Conservation (phyloP, 352 stramenopile genomes). For the Phytophthora megakarya region DNA sequence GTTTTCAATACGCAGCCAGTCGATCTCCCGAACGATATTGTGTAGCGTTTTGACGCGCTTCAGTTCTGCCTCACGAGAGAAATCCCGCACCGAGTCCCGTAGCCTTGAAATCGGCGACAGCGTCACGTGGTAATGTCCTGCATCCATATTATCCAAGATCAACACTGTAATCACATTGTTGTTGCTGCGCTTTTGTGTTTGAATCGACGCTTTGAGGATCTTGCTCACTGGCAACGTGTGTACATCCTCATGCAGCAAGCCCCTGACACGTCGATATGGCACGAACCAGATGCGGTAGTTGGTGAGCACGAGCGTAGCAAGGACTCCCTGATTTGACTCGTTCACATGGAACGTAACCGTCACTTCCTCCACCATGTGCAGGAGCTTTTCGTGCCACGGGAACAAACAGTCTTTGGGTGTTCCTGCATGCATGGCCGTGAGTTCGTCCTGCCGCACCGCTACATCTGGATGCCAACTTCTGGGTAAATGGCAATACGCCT, state of each 20-base stretch:
- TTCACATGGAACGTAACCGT: slow-evolving; percentile 90
- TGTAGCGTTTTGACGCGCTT: slow-evolving; percentile 83
- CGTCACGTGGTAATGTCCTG: slow-evolving; percentile 86
- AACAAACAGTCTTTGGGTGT: slow-evolving; percentile 79
- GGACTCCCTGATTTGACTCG: slow-evolving; percentile 82
- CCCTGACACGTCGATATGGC: slow-evolving; percentile 74
- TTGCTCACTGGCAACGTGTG: slow-evolving; percentile 83
- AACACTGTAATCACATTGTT: slow-evolving; percentile 76
- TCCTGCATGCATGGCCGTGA: slow-evolving; percentile 64
- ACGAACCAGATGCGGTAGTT: slow-evolving; percentile 90
- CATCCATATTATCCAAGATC: slow-evolving; percentile 86
- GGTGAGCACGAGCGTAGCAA: slow-evolving; percentile 78
- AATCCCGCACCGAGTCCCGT: slow-evolving; percentile 70
- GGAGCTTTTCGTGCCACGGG: slow-evolving; percentile 81
- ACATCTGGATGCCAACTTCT: slow-evolving; percentile 83
- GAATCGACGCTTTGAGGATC: slow-evolving; percentile 77
- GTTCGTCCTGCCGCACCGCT: slow-evolving; percentile 64
- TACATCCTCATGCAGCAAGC: slow-evolving; percentile 82
- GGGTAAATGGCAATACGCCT: slow-evolving; percentile 75
- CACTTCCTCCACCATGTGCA: slow-evolving; percentile 88
- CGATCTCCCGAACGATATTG: slow-evolving; percentile 82
- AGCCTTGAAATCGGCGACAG: slow-evolving; percentile 76
- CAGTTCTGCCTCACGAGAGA: slow-evolving; percentile 68
- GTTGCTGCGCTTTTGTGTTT: slow-evolving; percentile 84
- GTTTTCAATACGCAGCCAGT: slow-evolving; percentile 86